Base-by-base conservation (phyloP, 805 yeast species). In the Wickerhamiella shivajii region DNA sequence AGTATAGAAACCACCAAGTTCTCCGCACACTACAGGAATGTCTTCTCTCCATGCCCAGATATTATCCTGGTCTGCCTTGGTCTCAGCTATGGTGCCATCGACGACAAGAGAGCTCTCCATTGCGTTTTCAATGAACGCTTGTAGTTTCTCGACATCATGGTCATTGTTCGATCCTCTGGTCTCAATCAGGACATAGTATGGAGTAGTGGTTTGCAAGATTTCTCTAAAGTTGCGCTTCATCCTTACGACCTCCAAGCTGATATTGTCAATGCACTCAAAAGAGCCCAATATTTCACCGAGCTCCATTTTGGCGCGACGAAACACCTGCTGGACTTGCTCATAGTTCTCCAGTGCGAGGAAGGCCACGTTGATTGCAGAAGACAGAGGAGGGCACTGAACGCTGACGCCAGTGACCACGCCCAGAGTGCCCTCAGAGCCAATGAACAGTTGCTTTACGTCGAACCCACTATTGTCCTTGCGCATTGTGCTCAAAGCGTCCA, bases 401-500 rank as follows among this genome's bases (percentile, higher is more conserved):
- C 94, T 80, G 22, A 84, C 77, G 18, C 90, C 95, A 18, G 97
- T 87, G 39, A 85, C 74, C 18, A 85, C 61, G 44, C 96, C 97
- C 22, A 85, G 59, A 6, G 94, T 78, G 27, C 97, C 97, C 54
- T 85, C 97, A 18, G 85, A 70, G 4, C 97, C 97, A 56, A 85
- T 87, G 47, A 85, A 84, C 39, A 84, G 59, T 57, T 85, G 97
- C 53, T 85, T 85, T 52, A 81, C 61, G 53, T 85, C 97, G 51
- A 80, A 84, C 12, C 97, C 97, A 14, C 96, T 85, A 55, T 85
- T 85, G 57, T 85, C 97, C 55, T 85, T 85, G 58, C 96, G 68
- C 54, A 87, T 70, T 11, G 93, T 69, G 51, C 83, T 69, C 70
- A 85, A 71, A 4, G 90, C 77, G 48, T 77, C 67, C 41, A 77